Base-by-base conservation (phyloP, 805 yeast genomes). In the Metschnikowia chrysomelidarum region DNA sequence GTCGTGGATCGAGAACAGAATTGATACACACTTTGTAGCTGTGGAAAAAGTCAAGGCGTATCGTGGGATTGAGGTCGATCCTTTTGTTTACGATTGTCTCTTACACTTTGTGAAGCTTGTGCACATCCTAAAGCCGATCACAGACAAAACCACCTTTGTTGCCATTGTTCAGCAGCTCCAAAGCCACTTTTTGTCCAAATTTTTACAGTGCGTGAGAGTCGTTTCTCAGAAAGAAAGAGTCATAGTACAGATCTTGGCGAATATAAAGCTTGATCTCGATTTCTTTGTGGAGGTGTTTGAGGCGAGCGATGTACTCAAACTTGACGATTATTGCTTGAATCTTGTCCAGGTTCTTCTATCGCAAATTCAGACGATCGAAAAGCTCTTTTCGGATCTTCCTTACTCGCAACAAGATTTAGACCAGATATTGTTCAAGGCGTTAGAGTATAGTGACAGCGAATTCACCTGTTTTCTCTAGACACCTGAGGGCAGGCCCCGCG, bases 31-130 rank as follows among this genome's bases (percentile, higher is more conserved):
- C 49, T 64, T 54, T 52, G 32, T 20, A 9, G n/a, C 20, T 13
- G 23, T 32, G 6, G 45, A 34, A 12, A 53, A 62, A 5, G 67
- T 64, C 41, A 64, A 62, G 3, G 59, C 60, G 26, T 50, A 59
- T 9, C 64, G 60, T 43, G 64, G 57, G 6, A 19, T 36, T 5
- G 43, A 39, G 8, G 56, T 67, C 7, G 70, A 67, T 40, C 67
- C 67, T 2, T 65, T 64, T 29, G 56, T 66, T 11, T 67, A 62
- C 46, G 67, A 60, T 27, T 50, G 61, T 4, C 52, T 67, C 32
- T 51, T 65, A 19, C 71, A 66, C 44, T 65, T 66, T 46, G 72
- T 67, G 10, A 64, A 60, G 42, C 47, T 67, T 24, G 59, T 64
- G 4, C 61, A 67, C 32, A 57, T 53, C 12, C 56, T 67, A 18